A percentile compares a stretch with the other conserved stretches of the same genome.
Evolutionary conservation across 2,329 filamentous ascomycete genomes (phyloP).

Genomic region (Knoxdaviesia capensis): DNA sequence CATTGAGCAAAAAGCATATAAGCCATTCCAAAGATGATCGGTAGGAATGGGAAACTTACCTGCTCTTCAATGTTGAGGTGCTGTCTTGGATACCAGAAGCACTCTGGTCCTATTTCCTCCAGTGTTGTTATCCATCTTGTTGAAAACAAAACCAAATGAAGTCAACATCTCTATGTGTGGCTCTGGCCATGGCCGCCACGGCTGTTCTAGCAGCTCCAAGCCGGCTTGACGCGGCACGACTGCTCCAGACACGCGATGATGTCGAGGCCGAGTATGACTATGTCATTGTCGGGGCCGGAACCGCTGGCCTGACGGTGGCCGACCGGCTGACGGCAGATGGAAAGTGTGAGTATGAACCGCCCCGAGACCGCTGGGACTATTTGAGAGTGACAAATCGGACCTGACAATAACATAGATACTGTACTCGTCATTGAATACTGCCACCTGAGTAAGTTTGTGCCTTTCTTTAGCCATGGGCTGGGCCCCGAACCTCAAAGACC

Average conservation of each 20-base stretch:
- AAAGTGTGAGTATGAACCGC: slow-evolving; percentile 5
- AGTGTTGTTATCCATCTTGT: too few species aligned
- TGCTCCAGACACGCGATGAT: not conserved
- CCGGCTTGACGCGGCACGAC: too few species aligned
- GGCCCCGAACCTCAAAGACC: slow-evolving; percentile 5
- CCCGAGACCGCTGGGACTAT: not conserved
- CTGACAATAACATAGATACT: slow-evolving; percentile 2
- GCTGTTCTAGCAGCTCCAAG: too few species aligned
- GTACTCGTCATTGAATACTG: slow-evolving; percentile 8
- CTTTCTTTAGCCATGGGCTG: slow-evolving; percentile 4
- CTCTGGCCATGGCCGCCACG: too few species aligned
- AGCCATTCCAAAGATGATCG: too few species aligned
- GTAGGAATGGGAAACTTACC: too few species aligned
- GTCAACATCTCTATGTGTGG: too few species aligned
- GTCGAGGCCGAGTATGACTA: slow-evolving; percentile 9
- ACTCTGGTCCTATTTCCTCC: too few species aligned
- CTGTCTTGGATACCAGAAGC: too few species aligned
- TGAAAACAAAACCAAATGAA: too few species aligned
- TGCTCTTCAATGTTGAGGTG: too few species aligned
- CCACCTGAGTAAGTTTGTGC: slow-evolving; percentile 3
- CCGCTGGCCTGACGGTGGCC: slow-evolving; percentile 14
- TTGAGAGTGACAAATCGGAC: not conserved
- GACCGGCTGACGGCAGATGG: slow-evolving; percentile 14
- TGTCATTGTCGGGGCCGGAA: slow-evolving; percentile 13
- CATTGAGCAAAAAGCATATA: too few species aligned